Evolutionary conservation across 768 basidiomycete species (phyloP), one percentile per base, ranked within the genome.

Genomic region (Megacollybia marginata): DNA sequence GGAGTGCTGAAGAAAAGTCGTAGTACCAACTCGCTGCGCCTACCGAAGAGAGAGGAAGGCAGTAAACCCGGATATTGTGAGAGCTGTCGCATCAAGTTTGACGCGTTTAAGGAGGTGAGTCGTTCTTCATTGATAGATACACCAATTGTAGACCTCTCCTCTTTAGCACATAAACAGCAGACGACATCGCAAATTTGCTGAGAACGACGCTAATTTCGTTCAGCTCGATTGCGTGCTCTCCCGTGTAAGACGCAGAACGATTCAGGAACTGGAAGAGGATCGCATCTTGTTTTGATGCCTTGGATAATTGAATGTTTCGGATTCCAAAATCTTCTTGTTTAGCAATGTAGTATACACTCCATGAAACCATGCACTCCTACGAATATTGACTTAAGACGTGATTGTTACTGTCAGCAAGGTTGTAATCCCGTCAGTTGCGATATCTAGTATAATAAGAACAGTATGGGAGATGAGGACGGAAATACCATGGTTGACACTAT

Each of bases 1-100:
- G 66, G 67, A 34, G 52, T 73, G 42, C 68, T 92, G 46, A 76
- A 79, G 59, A 92, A 88, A 67, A 86, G 86, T 61, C 79, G 80
- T 55, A 92, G 88, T 56, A 90, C 87, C 47, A 88, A 88, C 60
- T 88, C 85, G 1, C 66, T 91, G 44, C 74, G 76, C 58, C 69
- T 88, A 49, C 82, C 87, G 8, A 83, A 80, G 60, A 81, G 89
- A 35, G 88, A 92, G 51, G 92, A 95, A 68, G 83, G 82, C 15
- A 81, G 77, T 54, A 97, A 96, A 59, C 87, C 94, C 5, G 96
- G 96, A 5, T 98, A 97, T 66, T 99, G 96, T 65, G 96, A 99
- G 66, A 94, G 92, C 62, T 99, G 96, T 65, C 79, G 95, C 35
- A 60, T 75, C 49, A 92, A 92, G 65, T 99, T 94, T 60, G 83